Evolutionary conservation across 768 basidiomycete genomes (phyloP).

Genomic region (Auricularia sp.): DNA sequence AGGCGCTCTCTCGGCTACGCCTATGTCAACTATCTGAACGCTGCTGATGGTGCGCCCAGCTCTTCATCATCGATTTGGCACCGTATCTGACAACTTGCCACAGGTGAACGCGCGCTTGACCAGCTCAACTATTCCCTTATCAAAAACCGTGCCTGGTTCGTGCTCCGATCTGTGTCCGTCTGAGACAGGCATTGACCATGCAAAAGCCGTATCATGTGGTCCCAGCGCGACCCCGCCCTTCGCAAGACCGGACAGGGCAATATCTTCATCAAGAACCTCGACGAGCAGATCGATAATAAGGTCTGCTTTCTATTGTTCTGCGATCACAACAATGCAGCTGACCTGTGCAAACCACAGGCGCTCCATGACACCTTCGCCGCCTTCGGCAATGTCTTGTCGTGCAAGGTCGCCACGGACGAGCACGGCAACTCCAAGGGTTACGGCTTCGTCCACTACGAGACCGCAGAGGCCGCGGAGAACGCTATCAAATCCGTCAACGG

Average conservation of each 20-base stretch:
- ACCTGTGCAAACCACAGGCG: constrained; percentile 40
- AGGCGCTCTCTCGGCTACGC: constrained; percentile 99
- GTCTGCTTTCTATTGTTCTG: constrained; percentile 25
- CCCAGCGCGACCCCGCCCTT: constrained; percentile 97
- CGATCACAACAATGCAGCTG: not conserved
- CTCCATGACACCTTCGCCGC: constrained; percentile 99
- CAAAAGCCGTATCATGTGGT: constrained; percentile 98
- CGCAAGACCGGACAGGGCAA: constrained; percentile 99
- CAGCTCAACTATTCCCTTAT: constrained; percentile 99
- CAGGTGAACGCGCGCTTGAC: constrained; percentile 95
- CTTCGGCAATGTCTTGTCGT: constrained; percentile 96
- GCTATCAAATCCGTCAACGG: constrained; percentile 99
- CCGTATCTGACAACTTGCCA: not conserved
- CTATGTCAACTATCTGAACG: constrained; percentile 98
- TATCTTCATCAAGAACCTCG: constrained; percentile 99
- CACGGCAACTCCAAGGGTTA: constrained; percentile 94
- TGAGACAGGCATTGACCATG: not conserved
- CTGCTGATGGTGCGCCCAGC: constrained; percentile 65
- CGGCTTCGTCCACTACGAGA: constrained; percentile 98
- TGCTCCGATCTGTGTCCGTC: not conserved
- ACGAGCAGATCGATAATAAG: constrained; percentile 97
- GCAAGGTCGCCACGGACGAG: constrained; percentile 97
- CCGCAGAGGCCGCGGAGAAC: constrained; percentile 86
- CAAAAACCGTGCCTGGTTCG: constrained; percentile 91
- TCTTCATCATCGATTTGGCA: constrained; percentile 2